Evolutionary conservation across 179 eudicot species (phyloP).

Genomic region (Pouteria campechiana): DNA sequence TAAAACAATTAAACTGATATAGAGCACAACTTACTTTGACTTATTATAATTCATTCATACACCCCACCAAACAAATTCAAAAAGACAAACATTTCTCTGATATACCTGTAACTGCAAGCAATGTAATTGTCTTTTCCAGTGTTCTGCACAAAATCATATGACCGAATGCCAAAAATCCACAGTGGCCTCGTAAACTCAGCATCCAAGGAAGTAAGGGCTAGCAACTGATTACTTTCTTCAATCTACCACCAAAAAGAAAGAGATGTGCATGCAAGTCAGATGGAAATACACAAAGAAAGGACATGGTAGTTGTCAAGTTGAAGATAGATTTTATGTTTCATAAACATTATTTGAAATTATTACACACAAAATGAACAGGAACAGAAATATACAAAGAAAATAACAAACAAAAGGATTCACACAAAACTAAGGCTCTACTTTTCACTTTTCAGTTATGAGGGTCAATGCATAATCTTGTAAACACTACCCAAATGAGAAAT

Average conservation of each 20-base stretch:
- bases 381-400: not conserved
- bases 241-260: slow-evolving; percentile 24
- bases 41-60: not conserved
- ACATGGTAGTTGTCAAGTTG: no score
- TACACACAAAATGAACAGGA: no score
- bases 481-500: no score
- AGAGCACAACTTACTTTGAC: not conserved
- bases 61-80: not conserved
- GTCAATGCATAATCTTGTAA: no score
- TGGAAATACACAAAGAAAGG: no score
- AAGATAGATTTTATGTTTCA: no score
- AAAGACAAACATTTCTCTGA: not conserved
- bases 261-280: not conserved
- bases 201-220: slow-evolving; percentile 59
- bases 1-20: not conserved
- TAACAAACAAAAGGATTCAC: not conserved
- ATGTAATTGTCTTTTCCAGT: slow-evolving; percentile 31
- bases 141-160: slow-evolving; percentile 51
- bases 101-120: slow-evolving; percentile 89
- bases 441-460: no score
- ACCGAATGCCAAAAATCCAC: slow-evolving; percentile 87
- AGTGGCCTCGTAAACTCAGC: slow-evolving; percentile 91
- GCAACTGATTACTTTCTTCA: slow-evolving; percentile 66
- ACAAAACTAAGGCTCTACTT: not conserved
- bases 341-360: no score